These are phyloP conservation scores for Vitis rupestris DNA, from an alignment of 164 flowering plant genomes.

Conservation along the genomic window DNA sequence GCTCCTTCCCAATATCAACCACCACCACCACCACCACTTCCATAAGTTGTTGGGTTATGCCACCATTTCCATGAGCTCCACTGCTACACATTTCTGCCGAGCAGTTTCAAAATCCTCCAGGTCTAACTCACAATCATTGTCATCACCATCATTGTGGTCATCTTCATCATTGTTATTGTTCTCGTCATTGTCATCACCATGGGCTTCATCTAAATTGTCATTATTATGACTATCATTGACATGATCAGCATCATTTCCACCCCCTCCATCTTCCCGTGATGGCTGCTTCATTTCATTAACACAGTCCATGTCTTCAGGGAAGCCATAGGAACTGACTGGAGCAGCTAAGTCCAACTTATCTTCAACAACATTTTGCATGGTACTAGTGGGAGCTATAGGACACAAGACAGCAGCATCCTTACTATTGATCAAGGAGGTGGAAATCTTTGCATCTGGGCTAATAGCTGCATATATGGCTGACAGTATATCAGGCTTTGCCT, in stretches of 20 bases:
- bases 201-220: slow-evolving; percentile 10
- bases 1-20: background rate
- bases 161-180: slow-evolving; percentile 2
- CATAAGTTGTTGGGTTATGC: slow-evolving; percentile 4
- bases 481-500: slow-evolving; percentile 56
- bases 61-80: slow-evolving; percentile 29
- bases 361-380: slow-evolving; percentile 25
- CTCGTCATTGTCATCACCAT: slow-evolving; percentile 9
- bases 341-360: slow-evolving; percentile 30
- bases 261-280: slow-evolving; percentile 21
- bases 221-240: slow-evolving; percentile 12
- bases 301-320: slow-evolving; percentile 15
- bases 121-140: slow-evolving; percentile 4
- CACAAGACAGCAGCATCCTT: slow-evolving; percentile 32
- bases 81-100: slow-evolving; percentile 22
- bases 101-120: slow-evolving; percentile 11
- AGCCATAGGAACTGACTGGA: slow-evolving; percentile 8
- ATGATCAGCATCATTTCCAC: slow-evolving; percentile 18
- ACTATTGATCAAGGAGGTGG: slow-evolving; percentile 28
- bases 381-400: slow-evolving; percentile 20
- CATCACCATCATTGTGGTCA: slow-evolving; percentile 10
- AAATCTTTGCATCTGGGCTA: slow-evolving; percentile 40
- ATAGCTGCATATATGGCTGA: slow-evolving; percentile 37
- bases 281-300: slow-evolving; percentile 22
- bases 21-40: background rate